Percentiles rank a stretch among this genome's conserved stretches.
phyloP scores from a whole-genome alignment of 139 green algal species.

The Tetradesmus obliquus region DNA sequence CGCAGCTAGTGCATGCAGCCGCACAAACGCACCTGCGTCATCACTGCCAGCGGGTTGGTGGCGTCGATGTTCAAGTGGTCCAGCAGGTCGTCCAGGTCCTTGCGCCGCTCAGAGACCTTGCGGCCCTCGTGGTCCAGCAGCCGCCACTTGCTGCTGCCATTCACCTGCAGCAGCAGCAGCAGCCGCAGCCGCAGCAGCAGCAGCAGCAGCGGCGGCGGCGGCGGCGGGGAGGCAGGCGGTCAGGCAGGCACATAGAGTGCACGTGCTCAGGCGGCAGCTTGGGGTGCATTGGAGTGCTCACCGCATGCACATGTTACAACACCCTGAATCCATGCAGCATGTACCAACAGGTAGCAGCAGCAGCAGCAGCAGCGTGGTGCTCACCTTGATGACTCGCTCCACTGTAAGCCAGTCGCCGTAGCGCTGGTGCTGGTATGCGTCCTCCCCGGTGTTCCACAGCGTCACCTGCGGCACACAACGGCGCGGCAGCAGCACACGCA shows the following conservation, averaged over 20 bases:
- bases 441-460: slow-evolving; percentile 77
- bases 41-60: slow-evolving; percentile 65
- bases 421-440: slow-evolving; percentile 66
- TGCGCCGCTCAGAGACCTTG: slow-evolving; percentile 21
- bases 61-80: slow-evolving; percentile 64
- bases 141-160: slow-evolving; percentile 12
- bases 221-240: background rate
- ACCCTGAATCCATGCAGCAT: too few relatives aligned
- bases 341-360: background rate
- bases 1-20: too few relatives aligned
- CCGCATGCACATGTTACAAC: too few relatives aligned
- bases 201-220: background rate
- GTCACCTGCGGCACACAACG: slow-evolving; percentile 57
- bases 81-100: slow-evolving; percentile 50
- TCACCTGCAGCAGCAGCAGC: background rate
- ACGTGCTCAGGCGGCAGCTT: background rate
- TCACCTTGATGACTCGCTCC: slow-evolving; percentile 37
- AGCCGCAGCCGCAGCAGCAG: background rate
- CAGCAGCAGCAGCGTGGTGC: background rate
- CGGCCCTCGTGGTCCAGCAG: background rate
- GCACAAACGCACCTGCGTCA: slow-evolving; percentile 58
- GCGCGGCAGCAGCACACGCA: background rate
- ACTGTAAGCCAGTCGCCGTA: slow-evolving; percentile 42
- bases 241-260: background rate
- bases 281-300: background rate